Evolutionary conservation across 345 rosid genomes (phyloP).

Genomic region (Ceriops decandra): DNA sequence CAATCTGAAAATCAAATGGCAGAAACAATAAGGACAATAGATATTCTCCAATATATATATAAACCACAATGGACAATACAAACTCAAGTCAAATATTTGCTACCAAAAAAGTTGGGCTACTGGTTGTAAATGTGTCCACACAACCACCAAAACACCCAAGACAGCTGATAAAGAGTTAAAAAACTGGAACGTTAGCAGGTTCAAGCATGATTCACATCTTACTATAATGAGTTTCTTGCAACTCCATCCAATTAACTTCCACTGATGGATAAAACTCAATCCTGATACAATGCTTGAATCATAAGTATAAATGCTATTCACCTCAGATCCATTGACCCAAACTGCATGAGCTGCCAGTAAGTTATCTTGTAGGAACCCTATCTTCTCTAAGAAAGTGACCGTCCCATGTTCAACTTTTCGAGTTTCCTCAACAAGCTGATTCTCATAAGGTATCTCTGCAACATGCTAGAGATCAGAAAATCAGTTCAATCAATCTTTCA

Average conservation of each 20-base stretch:
- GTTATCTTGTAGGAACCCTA: constrained; percentile 1
- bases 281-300: background rate
- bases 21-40: background rate
- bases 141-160: too few relatives aligned
- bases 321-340: constrained; percentile 56
- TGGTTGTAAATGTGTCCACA: too few relatives aligned
- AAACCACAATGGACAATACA: background rate
- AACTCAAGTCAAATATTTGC: too few relatives aligned
- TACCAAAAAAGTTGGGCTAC: too few relatives aligned
- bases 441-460: constrained; percentile 49
- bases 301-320: constrained; percentile 18
- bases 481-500: background rate
- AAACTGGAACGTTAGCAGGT: background rate
- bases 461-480: background rate
- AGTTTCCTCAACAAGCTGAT: constrained; percentile 32
- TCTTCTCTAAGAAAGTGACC: background rate
- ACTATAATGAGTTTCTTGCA: too few relatives aligned
- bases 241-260: too few relatives aligned
- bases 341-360: constrained; percentile 27
- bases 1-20: constrained; percentile 37
- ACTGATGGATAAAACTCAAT: background rate
- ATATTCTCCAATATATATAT: too few relatives aligned
- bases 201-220: background rate
- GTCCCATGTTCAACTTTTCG: constrained; percentile 25
- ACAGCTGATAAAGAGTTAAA: background rate